These are phyloP conservation scores for Biscogniauxia marginata DNA, from an alignment of 2,329 filamentous ascomycete species.

Conservation along the genomic window DNA sequence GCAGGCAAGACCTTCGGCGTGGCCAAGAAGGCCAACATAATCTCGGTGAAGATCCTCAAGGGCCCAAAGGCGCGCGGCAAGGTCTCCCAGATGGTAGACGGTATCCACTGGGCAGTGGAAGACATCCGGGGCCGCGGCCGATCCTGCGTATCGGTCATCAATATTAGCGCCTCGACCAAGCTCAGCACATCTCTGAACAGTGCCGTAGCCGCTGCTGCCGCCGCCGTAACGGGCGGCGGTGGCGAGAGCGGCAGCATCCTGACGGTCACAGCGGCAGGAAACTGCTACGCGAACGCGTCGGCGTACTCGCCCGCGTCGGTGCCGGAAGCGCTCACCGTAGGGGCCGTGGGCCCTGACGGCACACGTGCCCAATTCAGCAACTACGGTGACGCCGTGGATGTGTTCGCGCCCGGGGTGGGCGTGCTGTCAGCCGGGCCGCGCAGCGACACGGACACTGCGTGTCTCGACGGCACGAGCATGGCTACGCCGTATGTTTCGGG, in stretches of 20 bases:
- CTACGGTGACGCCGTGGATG: conserved; percentile 41
- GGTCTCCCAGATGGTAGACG: neutral
- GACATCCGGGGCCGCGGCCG: conserved; percentile 12
- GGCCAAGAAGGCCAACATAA: conserved; percentile 21
- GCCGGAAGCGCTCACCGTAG: conserved; percentile 48
- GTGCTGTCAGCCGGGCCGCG: conserved; percentile 43
- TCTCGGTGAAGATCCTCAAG: conserved; percentile 20
- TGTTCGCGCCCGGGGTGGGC: conserved; percentile 40
- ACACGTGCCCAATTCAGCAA: conserved; percentile 45
- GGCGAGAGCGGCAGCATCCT: conserved; percentile 46
- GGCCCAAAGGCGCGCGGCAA: neutral
- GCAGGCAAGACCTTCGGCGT: conserved; percentile 21
- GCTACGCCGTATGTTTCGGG: conserved; percentile 52
- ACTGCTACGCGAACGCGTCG: conserved; percentile 37
- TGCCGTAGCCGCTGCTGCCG: conserved; percentile 22
- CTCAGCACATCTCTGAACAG: neutral
- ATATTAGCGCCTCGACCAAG: conserved; percentile 4
- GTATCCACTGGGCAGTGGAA: conserved; percentile 10
- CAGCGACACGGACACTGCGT: conserved; percentile 29
- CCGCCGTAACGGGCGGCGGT: conserved; percentile 46
- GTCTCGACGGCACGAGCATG: conserved; percentile 52
- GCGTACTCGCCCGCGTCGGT: conserved; percentile 46
- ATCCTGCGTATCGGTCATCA: conserved; percentile 10
- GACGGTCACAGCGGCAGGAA: conserved; percentile 53
- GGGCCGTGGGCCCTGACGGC: conserved; percentile 39